phyloP scores from a whole-genome alignment of 768 basidiomycete genomes.

The Pulveroboletus frians region DNA sequence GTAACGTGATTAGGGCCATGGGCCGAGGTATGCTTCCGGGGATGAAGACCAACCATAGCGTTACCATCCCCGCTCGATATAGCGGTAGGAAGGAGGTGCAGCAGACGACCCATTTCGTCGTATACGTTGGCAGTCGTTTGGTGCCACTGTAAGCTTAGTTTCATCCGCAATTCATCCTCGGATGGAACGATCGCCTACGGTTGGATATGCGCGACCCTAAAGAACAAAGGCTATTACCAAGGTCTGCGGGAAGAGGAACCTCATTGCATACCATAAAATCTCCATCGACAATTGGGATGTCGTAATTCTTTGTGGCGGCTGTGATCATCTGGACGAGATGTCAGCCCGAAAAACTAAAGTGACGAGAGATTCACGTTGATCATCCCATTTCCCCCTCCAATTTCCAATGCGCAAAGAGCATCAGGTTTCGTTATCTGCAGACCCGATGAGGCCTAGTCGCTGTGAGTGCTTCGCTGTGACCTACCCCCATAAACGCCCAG shows the following conservation, averaged over 20 bases:
- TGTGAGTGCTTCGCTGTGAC: background rate
- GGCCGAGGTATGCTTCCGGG: background rate
- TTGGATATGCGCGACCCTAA: slow-evolving; percentile 36
- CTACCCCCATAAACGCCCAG: slow-evolving; percentile 27
- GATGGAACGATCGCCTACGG: slow-evolving; percentile 17
- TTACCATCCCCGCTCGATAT: slow-evolving; percentile 38
- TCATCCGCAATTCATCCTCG: slow-evolving; percentile 2
- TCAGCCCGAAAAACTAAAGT: slow-evolving; percentile 5
- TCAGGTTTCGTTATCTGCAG: slow-evolving; percentile 29
- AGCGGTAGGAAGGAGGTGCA: slow-evolving; percentile 29
- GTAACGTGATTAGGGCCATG: slow-evolving; percentile 12
- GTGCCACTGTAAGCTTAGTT: slow-evolving; percentile 19
- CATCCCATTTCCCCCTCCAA: slow-evolving; percentile 45
- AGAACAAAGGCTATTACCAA: slow-evolving; percentile 1
- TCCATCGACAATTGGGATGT: slow-evolving; percentile 39
- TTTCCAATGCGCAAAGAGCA: slow-evolving; percentile 36
- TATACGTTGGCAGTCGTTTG: slow-evolving; percentile 31
- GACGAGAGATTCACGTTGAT: slow-evolving; percentile 29
- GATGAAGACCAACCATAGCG: slow-evolving; percentile 22
- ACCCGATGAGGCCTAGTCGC: background rate
- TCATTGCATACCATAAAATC: slow-evolving; percentile 37
- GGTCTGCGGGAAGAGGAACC: background rate
- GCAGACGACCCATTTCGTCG: slow-evolving; percentile 23
- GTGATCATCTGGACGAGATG: slow-evolving; percentile 30
- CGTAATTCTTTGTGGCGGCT: slow-evolving; percentile 32